A percentile compares a stretch with the other conserved stretches of the same genome.
phyloP scores from a whole-genome alignment of 495 filamentous ascomycete genomes.

The Hypoxylon perforatum region DNA sequence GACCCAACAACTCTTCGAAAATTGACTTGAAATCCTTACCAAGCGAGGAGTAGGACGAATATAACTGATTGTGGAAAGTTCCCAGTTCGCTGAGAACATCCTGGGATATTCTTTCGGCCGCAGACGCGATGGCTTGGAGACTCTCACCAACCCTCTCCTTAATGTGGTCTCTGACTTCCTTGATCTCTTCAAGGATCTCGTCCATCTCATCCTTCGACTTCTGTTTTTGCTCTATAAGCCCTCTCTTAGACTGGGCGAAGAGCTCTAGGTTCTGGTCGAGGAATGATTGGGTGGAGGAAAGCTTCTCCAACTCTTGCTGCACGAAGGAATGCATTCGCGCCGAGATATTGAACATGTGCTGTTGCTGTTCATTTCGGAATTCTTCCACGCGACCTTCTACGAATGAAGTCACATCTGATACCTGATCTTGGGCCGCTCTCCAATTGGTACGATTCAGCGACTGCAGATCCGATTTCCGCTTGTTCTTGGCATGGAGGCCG shows the following conservation, averaged over 20 bases:
- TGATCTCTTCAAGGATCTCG: slow-evolving; percentile 88
- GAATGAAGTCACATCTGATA: slow-evolving; percentile 75
- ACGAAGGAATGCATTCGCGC: slow-evolving; percentile 79
- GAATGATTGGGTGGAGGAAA: slow-evolving; percentile 73
- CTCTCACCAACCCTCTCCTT: slow-evolving; percentile 88
- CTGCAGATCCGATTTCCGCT: slow-evolving; percentile 85
- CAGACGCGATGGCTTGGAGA: slow-evolving; percentile 82
- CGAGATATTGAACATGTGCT: slow-evolving; percentile 73
- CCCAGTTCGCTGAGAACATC: slow-evolving; percentile 90
- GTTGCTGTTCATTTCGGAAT: slow-evolving; percentile 76
- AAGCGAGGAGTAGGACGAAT: slow-evolving; percentile 85
- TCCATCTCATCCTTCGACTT: slow-evolving; percentile 89
- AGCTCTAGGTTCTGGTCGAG: slow-evolving; percentile 72
- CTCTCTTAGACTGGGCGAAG: slow-evolving; percentile 72
- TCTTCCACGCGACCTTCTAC: slow-evolving; percentile 77
- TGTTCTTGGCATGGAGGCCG: slow-evolving; percentile 83
- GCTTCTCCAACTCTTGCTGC: slow-evolving; percentile 72
- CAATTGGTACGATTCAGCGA: slow-evolving; percentile 79
- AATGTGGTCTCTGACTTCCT: slow-evolving; percentile 84
- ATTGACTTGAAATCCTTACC: slow-evolving; percentile 88
- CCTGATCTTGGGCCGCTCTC: slow-evolving; percentile 77
- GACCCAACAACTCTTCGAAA: slow-evolving; percentile 81
- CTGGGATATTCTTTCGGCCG: slow-evolving; percentile 86
- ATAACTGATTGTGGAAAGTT: slow-evolving; percentile 83
- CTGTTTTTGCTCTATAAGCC: slow-evolving; percentile 74